Conservation (phyloP, 2,329 filamentous ascomycete genomes). For the Fusarium paranaense region DNA sequence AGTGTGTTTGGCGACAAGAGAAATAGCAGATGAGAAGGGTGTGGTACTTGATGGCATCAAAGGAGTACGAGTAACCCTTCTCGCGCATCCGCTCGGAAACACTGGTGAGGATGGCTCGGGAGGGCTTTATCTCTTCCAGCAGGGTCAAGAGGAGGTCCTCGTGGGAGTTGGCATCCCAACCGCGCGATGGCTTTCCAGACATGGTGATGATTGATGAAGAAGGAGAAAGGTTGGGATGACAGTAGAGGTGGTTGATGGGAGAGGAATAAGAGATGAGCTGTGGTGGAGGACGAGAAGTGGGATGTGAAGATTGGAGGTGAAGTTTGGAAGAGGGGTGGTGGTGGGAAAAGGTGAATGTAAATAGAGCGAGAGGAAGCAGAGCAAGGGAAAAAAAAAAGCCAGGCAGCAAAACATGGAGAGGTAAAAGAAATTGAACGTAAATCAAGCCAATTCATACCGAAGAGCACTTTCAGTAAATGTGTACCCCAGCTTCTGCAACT, state of each 20-base stretch:
- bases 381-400: slow-evolving; percentile 2
- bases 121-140: slow-evolving; percentile 51
- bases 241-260: neutral
- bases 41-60: slow-evolving; percentile 55
- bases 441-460: slow-evolving; percentile 47
- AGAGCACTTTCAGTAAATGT: slow-evolving; percentile 55
- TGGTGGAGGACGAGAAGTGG: slow-evolving; percentile 1
- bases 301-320: slow-evolving; percentile 3
- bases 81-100: slow-evolving; percentile 48
- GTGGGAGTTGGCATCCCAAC: slow-evolving; percentile 54
- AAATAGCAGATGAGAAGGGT: neutral
- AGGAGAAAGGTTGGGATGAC: neutral
- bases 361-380: slow-evolving; percentile 9
- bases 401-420: neutral
- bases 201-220: slow-evolving; percentile 20
- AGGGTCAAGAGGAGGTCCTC: slow-evolving; percentile 53
- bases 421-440: neutral
- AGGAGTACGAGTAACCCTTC: slow-evolving; percentile 54
- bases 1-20: neutral
- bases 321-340: slow-evolving; percentile 4
- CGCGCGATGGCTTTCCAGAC: slow-evolving; percentile 41
- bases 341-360: neutral
- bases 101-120: slow-evolving; percentile 46
- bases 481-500: slow-evolving; percentile 54
- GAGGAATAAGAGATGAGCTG: neutral